These are phyloP conservation scores for Crataegus laevigata DNA, from an alignment of 306 rosid species.

Conservation along the genomic window DNA sequence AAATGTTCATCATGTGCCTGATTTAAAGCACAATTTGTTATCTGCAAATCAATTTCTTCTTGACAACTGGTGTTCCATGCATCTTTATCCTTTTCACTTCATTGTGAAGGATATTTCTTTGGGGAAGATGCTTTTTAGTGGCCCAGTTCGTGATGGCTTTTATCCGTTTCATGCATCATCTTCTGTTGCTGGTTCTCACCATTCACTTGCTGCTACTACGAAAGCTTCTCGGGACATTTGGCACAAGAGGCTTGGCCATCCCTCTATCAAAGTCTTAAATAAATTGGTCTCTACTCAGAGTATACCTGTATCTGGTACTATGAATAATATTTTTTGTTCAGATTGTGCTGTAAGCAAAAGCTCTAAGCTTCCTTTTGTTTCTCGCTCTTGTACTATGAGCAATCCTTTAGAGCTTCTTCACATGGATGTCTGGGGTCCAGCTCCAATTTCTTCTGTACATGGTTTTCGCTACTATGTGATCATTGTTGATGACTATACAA, in stretches of 20 bases:
- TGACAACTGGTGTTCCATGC: background rate
- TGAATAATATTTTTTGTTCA: background rate
- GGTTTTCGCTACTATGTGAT: background rate
- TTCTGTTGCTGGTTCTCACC: accelerated
- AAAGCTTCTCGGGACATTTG: background rate
- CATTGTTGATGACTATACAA: background rate
- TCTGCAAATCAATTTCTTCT: background rate
- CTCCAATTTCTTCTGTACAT: background rate
- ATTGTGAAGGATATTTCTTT: no score
- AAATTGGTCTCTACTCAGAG: background rate
- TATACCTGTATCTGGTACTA: background rate
- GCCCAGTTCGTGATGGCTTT: no score
- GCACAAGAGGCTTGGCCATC: background rate
- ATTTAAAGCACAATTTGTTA: background rate
- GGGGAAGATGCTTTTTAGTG: no score
- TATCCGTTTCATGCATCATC: background rate
- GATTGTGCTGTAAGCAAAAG: background rate
- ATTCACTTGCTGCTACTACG: background rate
- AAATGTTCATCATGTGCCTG: background rate
- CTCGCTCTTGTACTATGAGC: background rate
- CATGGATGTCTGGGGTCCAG: background rate
- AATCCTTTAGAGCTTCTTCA: background rate
- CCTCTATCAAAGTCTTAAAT: background rate
- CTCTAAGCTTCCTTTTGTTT: background rate
- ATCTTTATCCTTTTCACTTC: no score